Evolutionary conservation across 179 eudicot species (phyloP).

Genomic region (Silene noctiflora): DNA sequence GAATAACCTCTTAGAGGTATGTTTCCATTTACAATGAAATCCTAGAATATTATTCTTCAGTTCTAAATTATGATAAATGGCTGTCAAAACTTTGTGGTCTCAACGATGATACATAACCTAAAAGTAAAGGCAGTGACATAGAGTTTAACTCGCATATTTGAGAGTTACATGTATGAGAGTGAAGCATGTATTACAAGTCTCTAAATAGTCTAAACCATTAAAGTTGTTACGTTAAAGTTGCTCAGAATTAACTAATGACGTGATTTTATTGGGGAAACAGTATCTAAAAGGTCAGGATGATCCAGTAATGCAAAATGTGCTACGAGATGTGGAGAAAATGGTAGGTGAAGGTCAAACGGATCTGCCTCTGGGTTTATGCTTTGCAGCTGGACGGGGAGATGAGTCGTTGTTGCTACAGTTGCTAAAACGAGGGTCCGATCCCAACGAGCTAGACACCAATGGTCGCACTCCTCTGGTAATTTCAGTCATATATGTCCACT

Average conservation of each 20-base stretch:
- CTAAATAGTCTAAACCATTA: no score
- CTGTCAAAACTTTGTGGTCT: no score
- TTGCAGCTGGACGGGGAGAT: conserved; percentile 68
- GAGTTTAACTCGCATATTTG: no score
- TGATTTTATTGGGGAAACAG: conserved; percentile 31
- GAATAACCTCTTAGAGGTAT: conserved; percentile 76
- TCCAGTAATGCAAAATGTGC: conserved; percentile 47
- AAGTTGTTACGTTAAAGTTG: no score
- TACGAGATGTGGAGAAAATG: conserved; percentile 58
- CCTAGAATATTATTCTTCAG: no score
- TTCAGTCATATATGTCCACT: not conserved
- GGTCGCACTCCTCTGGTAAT: conserved; percentile 66
- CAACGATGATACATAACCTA: no score
- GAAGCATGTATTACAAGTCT: no score
- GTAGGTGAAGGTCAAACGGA: conserved; percentile 68
- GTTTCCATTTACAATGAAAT: not conserved
- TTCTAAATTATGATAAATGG: no score
- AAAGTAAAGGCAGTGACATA: no score
- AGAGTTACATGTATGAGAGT: no score
- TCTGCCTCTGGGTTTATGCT: conserved; percentile 67
- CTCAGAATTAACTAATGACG: not conserved
- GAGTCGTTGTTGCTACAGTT: conserved; percentile 51
- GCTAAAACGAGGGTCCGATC: conserved; percentile 54
- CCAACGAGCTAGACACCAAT: conserved; percentile 59
- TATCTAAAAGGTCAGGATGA: conserved; percentile 49